Base-by-base conservation (phyloP, 768 basidiomycete genomes). In the Pleurotus tuoliensis region DNA sequence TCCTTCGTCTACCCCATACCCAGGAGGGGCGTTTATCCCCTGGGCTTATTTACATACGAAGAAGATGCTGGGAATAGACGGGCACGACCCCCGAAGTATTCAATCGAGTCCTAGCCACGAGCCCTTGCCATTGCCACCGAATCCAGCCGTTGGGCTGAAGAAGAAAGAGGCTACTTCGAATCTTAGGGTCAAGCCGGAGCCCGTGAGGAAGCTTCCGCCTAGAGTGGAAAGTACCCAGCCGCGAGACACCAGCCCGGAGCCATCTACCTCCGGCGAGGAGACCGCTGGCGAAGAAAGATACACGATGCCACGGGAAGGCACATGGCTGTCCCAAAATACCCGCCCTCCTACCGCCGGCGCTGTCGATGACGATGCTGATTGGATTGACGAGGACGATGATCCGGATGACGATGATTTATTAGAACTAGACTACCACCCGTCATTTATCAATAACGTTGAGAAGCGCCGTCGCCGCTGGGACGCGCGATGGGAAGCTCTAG, bases 171-270 rank as follows among this genome's bases (percentile, higher is more conserved):
- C 64, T 38, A 72, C 75, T 4, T 43, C 58, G 7, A 75, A 76
- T 57, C 57, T 78, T 16, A 67, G 73, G 27, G 58, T 58, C 39
- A 41, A 59, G 62, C 13, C 44, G 64, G 44, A 68, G 4, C 62
- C 70, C 20, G 63, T 61, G 38, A 70, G 84, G 37, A 84, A 84
- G 64, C 86, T 84, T 1, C 90, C 90, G 1, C 88, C 87, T 8
- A 77, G 90, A 11, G 90, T 92, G 15, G 87, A 90, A 63, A 91
- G 88, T 62, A 92, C 90, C 0, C 88, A 91, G 62, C 89, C 90
- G 5, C 73, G 89, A 41, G 90, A 92, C 61, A 91, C 89, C 9
- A 90, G 86, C 59, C 89, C 88, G 0, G 90, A 91, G 71, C 79
- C 82, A 45, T 86, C 84, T 8, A 84, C 85, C 0, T 85, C 82